Evolutionary conservation across 495 filamentous ascomycete species (phyloP), one percentile per base, ranked within the genome.

Genomic region (Chaetomium fimeti): DNA sequence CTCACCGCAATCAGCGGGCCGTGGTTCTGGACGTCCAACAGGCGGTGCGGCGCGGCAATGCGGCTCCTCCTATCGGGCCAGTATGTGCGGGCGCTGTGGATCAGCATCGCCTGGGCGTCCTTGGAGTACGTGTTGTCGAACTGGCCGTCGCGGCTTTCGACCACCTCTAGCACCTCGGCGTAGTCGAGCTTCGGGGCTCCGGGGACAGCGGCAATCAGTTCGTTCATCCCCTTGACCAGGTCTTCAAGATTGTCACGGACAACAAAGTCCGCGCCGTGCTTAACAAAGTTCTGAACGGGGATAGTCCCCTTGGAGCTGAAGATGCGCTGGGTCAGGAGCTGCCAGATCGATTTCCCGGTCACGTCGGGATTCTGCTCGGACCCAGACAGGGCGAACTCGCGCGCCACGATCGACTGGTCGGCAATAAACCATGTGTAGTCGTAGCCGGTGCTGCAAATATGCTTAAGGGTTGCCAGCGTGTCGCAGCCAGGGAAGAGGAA

Each of bases 341-440:
- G 72, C 76, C 78, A 79, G 60, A 82, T 65, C 66, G 77, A 81
- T 71, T 84, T 84, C 71, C 48, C 67, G 7, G 80, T 81, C n/a
- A 84, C 49, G 66, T 84, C 81, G 11, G 78, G 78, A 73, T 84
- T 84, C 64, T 84, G 81, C 66, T 84, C 81, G 1, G 81, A 83
- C 11, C 81, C 81, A 0, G 81, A 84, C 16, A 84, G 77, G 42
- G 78, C 80, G 51, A 84, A 83, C 68, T 84, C 81, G 40, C 78
- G 74, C 36, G 78, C 78, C 57, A 83, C 75, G 68, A 84, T 83
- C 66, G 69, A 70, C 58, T 78, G 78, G 71, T 80, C 74, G n/a
- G 79, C 72, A 53, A 84, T 75, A 67, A 84, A 84, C 81, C 81
- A 84, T 13, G 75, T 79, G 72, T 84, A 84, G 69, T 82, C 80